These are phyloP conservation scores for Calonectria pteridis DNA, from an alignment of 2,329 filamentous ascomycete species.

Conservation along the genomic window DNA sequence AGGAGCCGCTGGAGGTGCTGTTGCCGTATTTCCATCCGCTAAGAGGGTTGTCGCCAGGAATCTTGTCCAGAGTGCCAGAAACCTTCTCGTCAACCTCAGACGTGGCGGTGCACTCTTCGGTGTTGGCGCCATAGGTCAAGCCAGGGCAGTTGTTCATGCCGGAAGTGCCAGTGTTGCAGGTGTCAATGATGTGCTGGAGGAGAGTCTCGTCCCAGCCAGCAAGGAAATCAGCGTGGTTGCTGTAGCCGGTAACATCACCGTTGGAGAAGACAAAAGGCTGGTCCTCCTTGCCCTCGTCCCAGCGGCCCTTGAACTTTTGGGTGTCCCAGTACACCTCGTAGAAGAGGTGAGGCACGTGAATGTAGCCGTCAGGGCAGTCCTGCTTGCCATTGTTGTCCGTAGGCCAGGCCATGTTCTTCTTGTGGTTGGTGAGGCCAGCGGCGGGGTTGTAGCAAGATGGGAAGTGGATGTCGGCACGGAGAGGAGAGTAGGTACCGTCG, in stretches of 20 bases:
- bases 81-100: conserved; percentile 61
- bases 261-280: conserved; percentile 78
- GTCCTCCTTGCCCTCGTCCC: conserved; percentile 64
- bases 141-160: conserved; percentile 74
- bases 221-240: conserved; percentile 79
- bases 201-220: conserved; percentile 77
- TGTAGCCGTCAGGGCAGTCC: conserved; percentile 67
- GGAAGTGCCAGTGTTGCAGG: conserved; percentile 69
- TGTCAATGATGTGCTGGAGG: conserved; percentile 76
- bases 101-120: conserved; percentile 63
- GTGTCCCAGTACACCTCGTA: conserved; percentile 73
- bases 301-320: conserved; percentile 62
- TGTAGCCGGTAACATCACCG: conserved; percentile 78
- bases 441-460: conserved; percentile 80
- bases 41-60: conserved; percentile 70
- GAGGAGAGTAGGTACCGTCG: conserved; percentile 70
- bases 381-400: conserved; percentile 59
- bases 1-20: conserved; percentile 25
- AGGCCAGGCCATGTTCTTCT: conserved; percentile 77
- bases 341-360: conserved; percentile 70
- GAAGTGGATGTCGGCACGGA: conserved; percentile 77
- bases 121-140: conserved; percentile 66
- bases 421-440: conserved; percentile 69
- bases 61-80: conserved; percentile 56
- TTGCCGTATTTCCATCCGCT: conserved; percentile 63